Conservation (phyloP, 495 filamentous ascomycete genomes). For the Podospora sp. region DNA sequence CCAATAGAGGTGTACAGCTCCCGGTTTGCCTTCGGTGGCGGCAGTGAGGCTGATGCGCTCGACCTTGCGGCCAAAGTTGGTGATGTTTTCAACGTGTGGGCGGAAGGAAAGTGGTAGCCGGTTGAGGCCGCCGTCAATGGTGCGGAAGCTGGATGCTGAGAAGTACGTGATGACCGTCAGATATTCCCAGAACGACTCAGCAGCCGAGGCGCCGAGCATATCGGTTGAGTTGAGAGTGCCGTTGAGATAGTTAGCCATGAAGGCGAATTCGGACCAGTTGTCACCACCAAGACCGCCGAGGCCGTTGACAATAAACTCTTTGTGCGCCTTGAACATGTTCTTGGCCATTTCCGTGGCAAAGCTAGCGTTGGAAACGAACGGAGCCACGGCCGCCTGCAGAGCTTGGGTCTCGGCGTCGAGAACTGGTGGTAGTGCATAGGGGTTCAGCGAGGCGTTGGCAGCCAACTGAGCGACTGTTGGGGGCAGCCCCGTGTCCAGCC, state of each 20-base stretch:
- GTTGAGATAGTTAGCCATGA: slow-evolving; percentile 60
- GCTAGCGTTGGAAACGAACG: slow-evolving; percentile 29
- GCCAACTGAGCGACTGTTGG: slow-evolving; percentile 49
- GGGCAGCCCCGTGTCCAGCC: slow-evolving; percentile 45
- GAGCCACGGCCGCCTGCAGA: slow-evolving; percentile 40
- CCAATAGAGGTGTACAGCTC: slow-evolving; percentile 49
- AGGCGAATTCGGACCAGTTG: slow-evolving; percentile 64
- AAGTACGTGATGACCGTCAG: slow-evolving; percentile 62
- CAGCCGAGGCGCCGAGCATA: slow-evolving; percentile 34
- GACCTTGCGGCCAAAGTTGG: slow-evolving; percentile 57
- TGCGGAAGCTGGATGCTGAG: slow-evolving; percentile 59
- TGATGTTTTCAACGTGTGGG: slow-evolving; percentile 57
- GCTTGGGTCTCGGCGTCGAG: slow-evolving; percentile 41
- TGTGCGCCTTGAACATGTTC: slow-evolving; percentile 69
- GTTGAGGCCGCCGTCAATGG: slow-evolving; percentile 65
- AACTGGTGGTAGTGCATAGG: slow-evolving; percentile 31
- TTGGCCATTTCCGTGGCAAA: slow-evolving; percentile 50
- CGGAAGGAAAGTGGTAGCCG: slow-evolving; percentile 63
- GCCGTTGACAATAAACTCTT: slow-evolving; percentile 47
- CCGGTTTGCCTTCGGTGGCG: slow-evolving; percentile 34
- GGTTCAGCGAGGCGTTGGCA: slow-evolving; percentile 41
- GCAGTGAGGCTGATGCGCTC: slow-evolving; percentile 48
- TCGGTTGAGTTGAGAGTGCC: slow-evolving; percentile 59
- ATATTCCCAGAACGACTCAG: slow-evolving; percentile 39
- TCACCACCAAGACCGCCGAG: slow-evolving; percentile 42